A percentile compares a stretch with the other conserved stretches of the same genome.
Conservation (phyloP, 371 early-diverging fungal species). For the Mortierella polycephala region DNA sequence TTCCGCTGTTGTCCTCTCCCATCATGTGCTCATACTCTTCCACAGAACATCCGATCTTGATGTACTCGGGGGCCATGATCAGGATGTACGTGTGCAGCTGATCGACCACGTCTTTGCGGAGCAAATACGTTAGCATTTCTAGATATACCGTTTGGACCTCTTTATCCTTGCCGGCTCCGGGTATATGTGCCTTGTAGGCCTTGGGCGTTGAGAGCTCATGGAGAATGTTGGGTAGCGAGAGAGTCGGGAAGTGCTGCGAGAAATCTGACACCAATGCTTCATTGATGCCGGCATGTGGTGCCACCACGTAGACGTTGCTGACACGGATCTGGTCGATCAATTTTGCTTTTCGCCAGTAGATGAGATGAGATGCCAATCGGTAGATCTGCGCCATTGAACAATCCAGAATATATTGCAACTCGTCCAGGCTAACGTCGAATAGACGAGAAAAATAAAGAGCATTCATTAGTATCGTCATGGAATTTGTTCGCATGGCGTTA, state of each 20-base stretch:
- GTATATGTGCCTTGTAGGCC: slow-evolving; percentile 73
- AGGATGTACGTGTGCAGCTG: slow-evolving; percentile 89
- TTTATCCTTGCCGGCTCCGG: slow-evolving; percentile 60
- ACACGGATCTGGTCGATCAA: slow-evolving; percentile 84
- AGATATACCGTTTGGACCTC: slow-evolving; percentile 78
- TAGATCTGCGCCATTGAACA: slow-evolving; percentile 93
- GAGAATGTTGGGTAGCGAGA: slow-evolving; percentile 77
- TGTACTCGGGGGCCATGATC: slow-evolving; percentile 68
- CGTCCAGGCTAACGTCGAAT: slow-evolving; percentile 68
- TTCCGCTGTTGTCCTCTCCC: slow-evolving; percentile 30
- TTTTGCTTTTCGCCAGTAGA: slow-evolving; percentile 91
- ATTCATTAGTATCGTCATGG: neutral
- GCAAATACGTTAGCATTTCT: slow-evolving; percentile 83
- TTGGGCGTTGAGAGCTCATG: slow-evolving; percentile 79
- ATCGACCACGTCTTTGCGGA: slow-evolving; percentile 80
- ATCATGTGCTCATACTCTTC: slow-evolving; percentile 59
- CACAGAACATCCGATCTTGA: slow-evolving; percentile 58
- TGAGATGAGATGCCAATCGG: slow-evolving; percentile 87
- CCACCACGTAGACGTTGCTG: slow-evolving; percentile 83
- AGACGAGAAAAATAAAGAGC: neutral
- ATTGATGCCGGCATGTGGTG: slow-evolving; percentile 71
- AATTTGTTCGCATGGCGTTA: neutral
- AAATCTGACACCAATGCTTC: slow-evolving; percentile 70
- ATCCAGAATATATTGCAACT: slow-evolving; percentile 82
- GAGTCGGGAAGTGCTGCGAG: slow-evolving; percentile 67